These are phyloP conservation scores for Williopsis jadinii DNA, from an alignment of 1,139 yeast genomes.

Conservation along the genomic window DNA sequence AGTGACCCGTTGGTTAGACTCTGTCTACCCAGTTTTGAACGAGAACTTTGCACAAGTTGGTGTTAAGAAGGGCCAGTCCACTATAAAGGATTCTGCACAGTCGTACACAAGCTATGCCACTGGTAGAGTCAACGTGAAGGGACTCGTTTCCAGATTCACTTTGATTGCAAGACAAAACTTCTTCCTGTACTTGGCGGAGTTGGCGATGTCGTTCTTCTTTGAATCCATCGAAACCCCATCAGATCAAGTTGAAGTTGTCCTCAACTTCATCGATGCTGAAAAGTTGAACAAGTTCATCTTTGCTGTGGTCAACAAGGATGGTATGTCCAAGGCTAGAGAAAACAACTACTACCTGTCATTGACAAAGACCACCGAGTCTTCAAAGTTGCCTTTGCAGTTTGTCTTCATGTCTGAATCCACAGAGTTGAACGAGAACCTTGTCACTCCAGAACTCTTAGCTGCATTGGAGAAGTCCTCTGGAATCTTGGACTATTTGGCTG, in stretches of 20 bases:
- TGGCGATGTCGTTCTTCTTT: conserved; percentile 36
- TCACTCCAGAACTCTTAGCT: conserved; percentile 43
- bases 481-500: conserved; percentile 57
- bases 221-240: conserved; percentile 40
- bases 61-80: conserved; percentile 38
- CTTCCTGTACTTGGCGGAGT: conserved; percentile 55
- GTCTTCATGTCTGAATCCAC: conserved; percentile 88
- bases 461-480: conserved; percentile 44
- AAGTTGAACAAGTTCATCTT: conserved; percentile 63
- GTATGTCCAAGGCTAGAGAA: conserved; percentile 72
- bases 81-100: conserved; percentile 64
- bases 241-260: conserved; percentile 56
- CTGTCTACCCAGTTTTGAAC: conserved; percentile 42
- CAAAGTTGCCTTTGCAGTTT: conserved; percentile 61
- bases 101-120: conserved; percentile 76
- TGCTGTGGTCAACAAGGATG: conserved; percentile 78
- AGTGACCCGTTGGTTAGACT: conserved; percentile 45
- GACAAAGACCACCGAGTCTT: conserved; percentile 69
- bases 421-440: conserved; percentile 67
- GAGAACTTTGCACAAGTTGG: conserved; percentile 82
- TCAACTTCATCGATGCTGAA: conserved; percentile 50
- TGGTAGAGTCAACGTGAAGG: conserved; percentile 75
- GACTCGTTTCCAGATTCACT: conserved; percentile 52
- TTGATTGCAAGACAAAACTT: conserved; percentile 79
- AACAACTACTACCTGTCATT: conserved; percentile 77